Evolutionary conservation across 78 protist genomes (phyloP).

Genomic region (Diacronema lutheri): DNA sequence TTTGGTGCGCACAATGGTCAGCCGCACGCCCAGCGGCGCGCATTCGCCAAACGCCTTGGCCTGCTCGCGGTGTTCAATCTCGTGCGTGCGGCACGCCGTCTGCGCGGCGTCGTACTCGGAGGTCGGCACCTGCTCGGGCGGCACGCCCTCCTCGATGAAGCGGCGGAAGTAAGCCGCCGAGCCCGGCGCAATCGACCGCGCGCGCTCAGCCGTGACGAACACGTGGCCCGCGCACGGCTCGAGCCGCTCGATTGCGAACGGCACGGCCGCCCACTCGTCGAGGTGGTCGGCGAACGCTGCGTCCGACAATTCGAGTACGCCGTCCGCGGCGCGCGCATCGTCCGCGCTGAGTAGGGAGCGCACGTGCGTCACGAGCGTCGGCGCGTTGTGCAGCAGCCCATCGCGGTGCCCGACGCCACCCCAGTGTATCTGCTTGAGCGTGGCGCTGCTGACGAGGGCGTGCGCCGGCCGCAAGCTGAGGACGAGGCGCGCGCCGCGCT

Average conservation of each 20-base stretch:
- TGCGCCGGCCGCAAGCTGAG: not conserved
- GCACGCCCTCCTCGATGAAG: not conserved
- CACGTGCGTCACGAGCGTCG: not conserved
- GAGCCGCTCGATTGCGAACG: not conserved
- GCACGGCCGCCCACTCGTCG: not conserved
- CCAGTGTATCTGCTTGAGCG: not conserved
- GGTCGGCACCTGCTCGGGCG: conserved; percentile 7
- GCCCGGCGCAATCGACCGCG: not conserved
- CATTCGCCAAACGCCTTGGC: not conserved
- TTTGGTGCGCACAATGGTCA: not conserved
- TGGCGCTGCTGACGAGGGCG: not conserved
- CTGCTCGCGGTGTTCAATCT: not conserved
- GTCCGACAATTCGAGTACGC: not conserved
- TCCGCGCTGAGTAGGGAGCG: not conserved
- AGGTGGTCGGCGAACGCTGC: not conserved
- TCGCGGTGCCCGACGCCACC: not conserved
- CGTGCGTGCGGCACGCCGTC: not conserved
- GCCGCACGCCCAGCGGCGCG: not conserved
- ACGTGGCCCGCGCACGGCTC: not conserved
- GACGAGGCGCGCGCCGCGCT: not conserved
- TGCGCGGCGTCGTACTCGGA: not conserved
- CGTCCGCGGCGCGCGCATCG: not conserved
- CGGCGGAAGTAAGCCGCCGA: not conserved
- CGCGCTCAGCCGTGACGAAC: not conserved
- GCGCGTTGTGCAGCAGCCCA: not conserved